Conservation (phyloP, 2,329 filamentous ascomycete species). For the Fusarium nelsonii region DNA sequence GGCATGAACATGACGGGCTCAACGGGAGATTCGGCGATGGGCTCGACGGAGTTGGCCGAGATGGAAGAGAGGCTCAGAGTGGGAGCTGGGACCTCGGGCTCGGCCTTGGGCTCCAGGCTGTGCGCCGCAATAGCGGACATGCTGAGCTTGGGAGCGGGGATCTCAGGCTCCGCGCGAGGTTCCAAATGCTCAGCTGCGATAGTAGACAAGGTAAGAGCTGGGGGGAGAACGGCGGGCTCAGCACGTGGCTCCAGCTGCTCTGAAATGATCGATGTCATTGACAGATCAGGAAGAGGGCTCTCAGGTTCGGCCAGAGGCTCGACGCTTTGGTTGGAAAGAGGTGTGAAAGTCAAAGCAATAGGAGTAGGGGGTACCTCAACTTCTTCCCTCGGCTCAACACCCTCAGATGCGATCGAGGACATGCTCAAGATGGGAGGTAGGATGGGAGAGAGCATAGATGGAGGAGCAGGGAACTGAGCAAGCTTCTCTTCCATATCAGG, state of each 20-base stretch:
- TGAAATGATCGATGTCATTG: conserved; percentile 45
- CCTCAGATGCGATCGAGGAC: conserved; percentile 60
- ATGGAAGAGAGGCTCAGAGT: conserved; percentile 43
- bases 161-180: conserved; percentile 42
- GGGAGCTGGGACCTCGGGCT: conserved; percentile 38
- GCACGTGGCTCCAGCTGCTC: conserved; percentile 49
- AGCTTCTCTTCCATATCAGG: conserved; percentile 64
- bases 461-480: conserved; percentile 67
- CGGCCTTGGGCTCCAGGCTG: conserved; percentile 47
- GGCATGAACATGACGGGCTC: conserved; percentile 45
- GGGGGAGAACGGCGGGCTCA: conserved; percentile 41
- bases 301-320: conserved; percentile 57
- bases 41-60: conserved; percentile 29
- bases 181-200: conserved; percentile 47
- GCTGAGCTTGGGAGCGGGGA: conserved; percentile 30
- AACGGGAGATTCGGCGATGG: conserved; percentile 32
- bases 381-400: conserved; percentile 59
- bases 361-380: conserved; percentile 49
- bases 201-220: conserved; percentile 45
- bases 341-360: conserved; percentile 52
- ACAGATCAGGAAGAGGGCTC: conserved; percentile 44
- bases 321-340: conserved; percentile 55
- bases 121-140: conserved; percentile 45
- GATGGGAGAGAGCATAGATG: conserved; percentile 55
- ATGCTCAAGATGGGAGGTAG: conserved; percentile 56